Evolutionary conservation across 2,329 filamentous ascomycete genomes (phyloP), one percentile per base, ranked within the genome.

Genomic region (Phyllosticta paracitricarpa): DNA sequence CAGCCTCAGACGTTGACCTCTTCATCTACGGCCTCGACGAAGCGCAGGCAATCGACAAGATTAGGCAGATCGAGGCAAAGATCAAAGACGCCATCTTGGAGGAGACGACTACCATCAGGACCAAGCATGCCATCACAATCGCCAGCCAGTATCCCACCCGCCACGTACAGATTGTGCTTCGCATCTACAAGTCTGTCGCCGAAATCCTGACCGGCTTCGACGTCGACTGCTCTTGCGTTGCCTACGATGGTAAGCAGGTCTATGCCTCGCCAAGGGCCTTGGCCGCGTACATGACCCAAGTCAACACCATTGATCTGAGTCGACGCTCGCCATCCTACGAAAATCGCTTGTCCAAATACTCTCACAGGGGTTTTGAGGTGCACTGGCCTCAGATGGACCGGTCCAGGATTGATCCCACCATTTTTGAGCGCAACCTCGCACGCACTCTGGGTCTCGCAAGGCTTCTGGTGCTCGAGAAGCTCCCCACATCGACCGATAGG

Each of bases 191-290:
- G 68, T 91, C 87, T 0, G 76, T 95, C 54, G 87, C 89, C 0
- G 89, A 95, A 71, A 92, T 96, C 40, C 79, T 96, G 25, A 91
- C 90, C 2, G 91, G 91, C 0, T 96, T 96, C 67, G 91, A 95
- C 67, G 90, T 96, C 56, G 90, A 94, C 70, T 91, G 88, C 70
- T 88, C 89, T 0, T 89, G 89, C 64, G 88, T 85, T 25, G 89
- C 89, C 2, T 96, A 89, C 66, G 85, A 94, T 71, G 91, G 91
- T 40, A 81, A 82, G 22, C 88, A 94, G 68, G 89, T 96, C 19
- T 95, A 87, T 69, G 85, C 85, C 25, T 86, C 87, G 2, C 91
- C 91, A 1, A 82, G 91, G 62, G 90, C 90, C 2, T 72, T 96
- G 14, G 84, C 84, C 54, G 87, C 89, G 9, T 93, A 88, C 72